Conservation (phyloP, 345 rosid genomes). For the Carallia brachiata region DNA sequence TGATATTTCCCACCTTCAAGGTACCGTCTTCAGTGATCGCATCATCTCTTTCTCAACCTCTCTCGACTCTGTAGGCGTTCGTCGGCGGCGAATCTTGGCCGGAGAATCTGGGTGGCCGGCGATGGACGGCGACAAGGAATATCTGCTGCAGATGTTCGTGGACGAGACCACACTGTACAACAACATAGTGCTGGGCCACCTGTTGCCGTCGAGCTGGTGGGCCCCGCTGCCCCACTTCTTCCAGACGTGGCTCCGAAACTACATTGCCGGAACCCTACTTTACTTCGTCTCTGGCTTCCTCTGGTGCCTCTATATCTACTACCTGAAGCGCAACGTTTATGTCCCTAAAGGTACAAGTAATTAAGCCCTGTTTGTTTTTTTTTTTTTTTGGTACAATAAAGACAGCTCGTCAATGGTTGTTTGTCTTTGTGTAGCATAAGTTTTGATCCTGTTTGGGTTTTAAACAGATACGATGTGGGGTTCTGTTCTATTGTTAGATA, state of each 20-base stretch:
- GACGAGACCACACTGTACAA: slow-evolving; percentile 63
- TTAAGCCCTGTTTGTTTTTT: not conserved
- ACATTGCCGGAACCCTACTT: slow-evolving; percentile 61
- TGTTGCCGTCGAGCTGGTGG: slow-evolving; percentile 65
- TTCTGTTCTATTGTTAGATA: not conserved
- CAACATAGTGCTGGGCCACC: slow-evolving; percentile 56
- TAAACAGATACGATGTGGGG: not conserved
- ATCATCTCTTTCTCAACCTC: not conserved
- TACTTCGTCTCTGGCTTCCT: slow-evolving; percentile 79
- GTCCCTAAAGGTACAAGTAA: slow-evolving; percentile 59
- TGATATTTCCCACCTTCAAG: not conserved
- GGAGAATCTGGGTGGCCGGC: not conserved
- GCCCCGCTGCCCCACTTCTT: slow-evolving; percentile 55
- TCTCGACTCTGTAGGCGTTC: not conserved
- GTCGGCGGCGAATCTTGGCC: not conserved
- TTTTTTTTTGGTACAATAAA: not conserved
- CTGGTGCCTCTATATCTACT: slow-evolving; percentile 90
- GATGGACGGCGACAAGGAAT: slow-evolving; percentile 5
- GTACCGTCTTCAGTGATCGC: too few relatives aligned
- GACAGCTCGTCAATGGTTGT: not conserved
- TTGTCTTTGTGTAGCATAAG: not conserved
- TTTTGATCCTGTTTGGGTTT: not conserved
- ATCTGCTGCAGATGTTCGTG: slow-evolving; percentile 19
- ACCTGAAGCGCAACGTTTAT: slow-evolving; percentile 72
- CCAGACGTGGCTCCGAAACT: slow-evolving; percentile 95